These are phyloP conservation scores for Parietichytrium sp. DNA, from an alignment of 108 stramenopile species.

Conservation along the genomic window DNA sequence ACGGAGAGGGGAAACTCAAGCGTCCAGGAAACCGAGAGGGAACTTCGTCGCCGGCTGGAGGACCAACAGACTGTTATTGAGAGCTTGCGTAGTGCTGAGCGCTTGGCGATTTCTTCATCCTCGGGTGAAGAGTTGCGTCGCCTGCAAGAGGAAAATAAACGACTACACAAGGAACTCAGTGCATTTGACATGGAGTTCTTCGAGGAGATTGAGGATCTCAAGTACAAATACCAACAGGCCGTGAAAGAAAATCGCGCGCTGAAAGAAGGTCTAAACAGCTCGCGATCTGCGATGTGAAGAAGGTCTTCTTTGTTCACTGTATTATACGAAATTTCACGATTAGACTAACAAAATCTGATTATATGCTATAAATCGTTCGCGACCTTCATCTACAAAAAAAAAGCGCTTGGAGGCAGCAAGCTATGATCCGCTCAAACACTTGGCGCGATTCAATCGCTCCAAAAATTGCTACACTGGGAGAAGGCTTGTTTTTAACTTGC, in stretches of 20 bases:
- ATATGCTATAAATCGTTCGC: too few species aligned
- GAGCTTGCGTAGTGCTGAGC: neutral
- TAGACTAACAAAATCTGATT: too few species aligned
- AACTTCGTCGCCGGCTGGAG: neutral
- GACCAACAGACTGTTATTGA: constrained; percentile 6
- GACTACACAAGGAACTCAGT: constrained; percentile 52
- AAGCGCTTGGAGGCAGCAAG: too few species aligned
- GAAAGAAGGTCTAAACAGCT: too few species aligned
- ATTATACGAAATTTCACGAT: too few species aligned
- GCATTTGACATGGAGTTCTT: constrained; percentile 70
- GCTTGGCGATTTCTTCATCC: neutral
- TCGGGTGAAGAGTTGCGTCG: neutral
- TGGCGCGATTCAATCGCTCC: too few species aligned
- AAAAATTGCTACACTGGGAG: too few species aligned
- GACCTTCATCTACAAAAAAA: too few species aligned
- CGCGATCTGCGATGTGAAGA: too few species aligned
- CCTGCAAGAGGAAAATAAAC: constrained; percentile 53
- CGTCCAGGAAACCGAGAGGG: constrained; percentile 20
- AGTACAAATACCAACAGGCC: constrained; percentile 63
- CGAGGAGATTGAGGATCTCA: constrained; percentile 70
- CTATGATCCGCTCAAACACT: too few species aligned
- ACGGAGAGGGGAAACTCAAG: neutral
- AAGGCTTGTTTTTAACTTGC: too few species aligned
- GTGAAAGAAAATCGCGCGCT: constrained; percentile 15
- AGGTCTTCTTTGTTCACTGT: too few species aligned